Percentiles rank a stretch among this genome's conserved stretches.
These are phyloP conservation scores for Talaromyces nanjingensis DNA, from an alignment of 495 filamentous ascomycete species.

Conservation along the genomic window DNA sequence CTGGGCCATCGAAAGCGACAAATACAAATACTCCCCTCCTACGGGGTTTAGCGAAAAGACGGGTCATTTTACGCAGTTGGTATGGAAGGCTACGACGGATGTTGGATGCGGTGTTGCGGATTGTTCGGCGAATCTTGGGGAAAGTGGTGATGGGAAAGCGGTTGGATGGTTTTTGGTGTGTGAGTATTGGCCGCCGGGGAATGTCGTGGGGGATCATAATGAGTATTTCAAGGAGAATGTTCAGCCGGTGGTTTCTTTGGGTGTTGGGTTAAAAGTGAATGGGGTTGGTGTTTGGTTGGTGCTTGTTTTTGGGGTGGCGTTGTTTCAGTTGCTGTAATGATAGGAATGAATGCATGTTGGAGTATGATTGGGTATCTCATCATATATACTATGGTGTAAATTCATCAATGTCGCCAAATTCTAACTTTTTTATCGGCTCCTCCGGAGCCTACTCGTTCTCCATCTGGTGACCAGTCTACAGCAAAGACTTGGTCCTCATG, in stretches of 20 bases:
- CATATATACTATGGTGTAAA: slow-evolving; percentile 1
- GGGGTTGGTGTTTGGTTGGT: not conserved
- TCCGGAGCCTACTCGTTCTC: slow-evolving; percentile 75
- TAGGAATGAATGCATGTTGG: not conserved
- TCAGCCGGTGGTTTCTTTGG: slow-evolving; percentile 12
- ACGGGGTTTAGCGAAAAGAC: slow-evolving; percentile 55
- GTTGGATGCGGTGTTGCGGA: slow-evolving; percentile 62
- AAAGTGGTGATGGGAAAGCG: slow-evolving; percentile 19
- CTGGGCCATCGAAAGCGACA: slow-evolving; percentile 58
- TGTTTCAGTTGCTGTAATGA: not conserved
- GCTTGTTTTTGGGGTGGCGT: not conserved
- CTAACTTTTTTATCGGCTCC: slow-evolving; percentile 89
- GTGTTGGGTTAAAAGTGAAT: not conserved
- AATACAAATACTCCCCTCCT: slow-evolving; percentile 51
- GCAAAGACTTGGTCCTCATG: slow-evolving; percentile 94
- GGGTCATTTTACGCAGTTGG: slow-evolving; percentile 83
- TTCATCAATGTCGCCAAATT: slow-evolving; percentile 67
- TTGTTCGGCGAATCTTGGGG: too few relatives aligned
- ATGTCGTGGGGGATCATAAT: slow-evolving; percentile 55
- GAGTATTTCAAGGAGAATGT: slow-evolving; percentile 32
- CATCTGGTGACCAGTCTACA: slow-evolving; percentile 87
- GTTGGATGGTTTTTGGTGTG: slow-evolving; percentile 73
- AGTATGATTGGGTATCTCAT: slow-evolving; percentile 5
- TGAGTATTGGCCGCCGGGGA: slow-evolving; percentile 71
- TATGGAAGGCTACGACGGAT: slow-evolving; percentile 64